These are phyloP conservation scores for Gossypium bickii DNA, from an alignment of 345 rosid species.

Conservation along the genomic window DNA sequence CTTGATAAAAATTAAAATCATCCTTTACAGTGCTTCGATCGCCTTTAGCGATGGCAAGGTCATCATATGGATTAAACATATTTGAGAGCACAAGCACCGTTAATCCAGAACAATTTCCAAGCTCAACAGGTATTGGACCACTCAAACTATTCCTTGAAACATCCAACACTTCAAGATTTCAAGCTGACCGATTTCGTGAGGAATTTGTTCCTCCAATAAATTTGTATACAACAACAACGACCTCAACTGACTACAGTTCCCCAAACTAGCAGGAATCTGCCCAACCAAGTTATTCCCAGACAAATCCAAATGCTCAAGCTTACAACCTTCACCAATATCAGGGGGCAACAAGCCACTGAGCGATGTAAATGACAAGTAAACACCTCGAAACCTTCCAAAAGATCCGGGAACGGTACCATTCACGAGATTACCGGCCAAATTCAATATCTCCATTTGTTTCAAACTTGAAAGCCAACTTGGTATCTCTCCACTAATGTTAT, in stretches of 20 bases:
- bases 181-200: slow-evolving; percentile 62
- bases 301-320: slow-evolving; percentile 82
- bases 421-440: slow-evolving; percentile 68
- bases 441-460: slow-evolving; percentile 48
- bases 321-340: slow-evolving; percentile 63
- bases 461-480: slow-evolving; percentile 39
- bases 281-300: slow-evolving; percentile 73
- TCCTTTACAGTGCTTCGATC: slow-evolving; percentile 39
- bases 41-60: slow-evolving; percentile 35
- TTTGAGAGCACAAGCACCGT: slow-evolving; percentile 76
- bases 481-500: slow-evolving; percentile 56
- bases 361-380: slow-evolving; percentile 56
- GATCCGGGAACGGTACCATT: slow-evolving; percentile 71
- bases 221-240: slow-evolving; percentile 68
- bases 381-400: slow-evolving; percentile 56
- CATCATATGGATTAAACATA: slow-evolving; percentile 41
- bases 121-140: slow-evolving; percentile 65
- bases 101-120: slow-evolving; percentile 65
- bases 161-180: slow-evolving; percentile 83
- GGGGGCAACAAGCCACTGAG: slow-evolving; percentile 57
- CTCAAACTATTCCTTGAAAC: slow-evolving; percentile 79
- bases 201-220: slow-evolving; percentile 70
- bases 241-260: slow-evolving; percentile 52
- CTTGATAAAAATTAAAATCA: slow-evolving; percentile 76
- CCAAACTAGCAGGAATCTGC: slow-evolving; percentile 62